Percentiles rank a stretch among this genome's conserved stretches.
These are phyloP conservation scores for Wickerhamiella siamensis DNA, from an alignment of 805 yeast species.

Conservation along the genomic window DNA sequence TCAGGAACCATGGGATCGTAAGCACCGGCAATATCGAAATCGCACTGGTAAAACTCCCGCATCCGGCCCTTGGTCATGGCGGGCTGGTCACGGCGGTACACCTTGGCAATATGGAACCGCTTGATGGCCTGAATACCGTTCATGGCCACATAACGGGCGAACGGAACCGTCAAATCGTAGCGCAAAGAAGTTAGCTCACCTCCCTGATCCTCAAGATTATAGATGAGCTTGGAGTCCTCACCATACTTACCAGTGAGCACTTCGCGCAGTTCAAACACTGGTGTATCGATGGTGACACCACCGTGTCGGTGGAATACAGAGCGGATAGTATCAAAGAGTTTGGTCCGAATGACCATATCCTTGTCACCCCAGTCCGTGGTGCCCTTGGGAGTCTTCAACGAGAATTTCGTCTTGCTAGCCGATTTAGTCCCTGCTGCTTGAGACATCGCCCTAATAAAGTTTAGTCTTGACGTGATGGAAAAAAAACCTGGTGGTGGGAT, in stretches of 20 bases:
- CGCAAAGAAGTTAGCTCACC: slow-evolving; percentile 93
- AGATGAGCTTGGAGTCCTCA: slow-evolving; percentile 92
- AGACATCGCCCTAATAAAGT: neutral
- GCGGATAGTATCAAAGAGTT: slow-evolving; percentile 61
- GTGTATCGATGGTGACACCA: slow-evolving; percentile 96
- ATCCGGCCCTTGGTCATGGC: slow-evolving; percentile 99
- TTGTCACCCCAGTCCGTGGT: slow-evolving; percentile 97
- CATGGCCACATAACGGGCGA: slow-evolving; percentile 94
- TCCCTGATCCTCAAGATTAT: slow-evolving; percentile 95
- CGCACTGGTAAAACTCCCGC: slow-evolving; percentile 99
- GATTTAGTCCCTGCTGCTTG: neutral
- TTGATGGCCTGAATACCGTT: slow-evolving; percentile 81
- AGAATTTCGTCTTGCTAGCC: slow-evolving; percentile 28
- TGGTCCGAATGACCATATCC: slow-evolving; percentile 91
- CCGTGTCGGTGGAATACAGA: slow-evolving; percentile 85
- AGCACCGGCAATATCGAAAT: slow-evolving; percentile 88
- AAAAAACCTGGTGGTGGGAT: neutral
- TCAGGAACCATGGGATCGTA: slow-evolving; percentile 95
- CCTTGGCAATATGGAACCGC: slow-evolving; percentile 95
- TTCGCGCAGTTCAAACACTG: slow-evolving; percentile 92
- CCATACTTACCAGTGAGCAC: slow-evolving; percentile 95
- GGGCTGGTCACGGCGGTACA: slow-evolving; percentile 97
- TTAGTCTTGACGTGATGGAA: neutral
- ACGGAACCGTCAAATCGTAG: slow-evolving; percentile 95
- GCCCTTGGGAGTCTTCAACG: slow-evolving; percentile 91